Base-by-base conservation (phyloP, 805 yeast species). In the Lachancea waltii region DNA sequence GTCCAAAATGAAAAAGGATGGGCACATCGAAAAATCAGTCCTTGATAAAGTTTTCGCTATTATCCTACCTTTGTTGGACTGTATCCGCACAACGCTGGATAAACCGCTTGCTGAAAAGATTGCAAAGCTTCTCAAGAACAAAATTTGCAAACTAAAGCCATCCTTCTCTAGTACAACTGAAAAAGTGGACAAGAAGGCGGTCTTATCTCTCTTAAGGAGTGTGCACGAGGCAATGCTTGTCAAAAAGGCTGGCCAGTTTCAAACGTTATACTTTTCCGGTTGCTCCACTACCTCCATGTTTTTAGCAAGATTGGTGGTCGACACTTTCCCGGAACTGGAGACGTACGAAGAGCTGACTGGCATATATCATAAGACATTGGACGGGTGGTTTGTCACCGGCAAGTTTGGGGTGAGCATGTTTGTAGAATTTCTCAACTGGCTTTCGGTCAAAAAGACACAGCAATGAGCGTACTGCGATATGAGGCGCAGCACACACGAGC, bases 401-500 rank as follows among this genome's bases (percentile, higher is more conserved):
- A 57, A 53, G 41, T 55, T 51, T 37, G 50, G 52, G n/a, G 42
- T 30, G 8, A 64, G 73, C 9, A 55, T 84, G 51, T 86, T 83
- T 55, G 71, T 77, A 47, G 96, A 87, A 50, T 75, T 85, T 44
- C 72, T 83, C 53, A 86, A 86, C 62, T 89, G 92, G 89, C 55
- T 82, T 30, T 70, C 69, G 45, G 64, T 82, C n/a, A 70, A 71
- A 50, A 68, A 72, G 44, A n/a, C 11, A 17, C 30, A 27, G 30
- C 4, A 27, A 9, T 29, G 30, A 21, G 37, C 30, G 13, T 42
- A n/a, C n/a, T n/a, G n/a, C n/a, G n/a, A n/a, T n/a, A n/a, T n/a
- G n/a, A n/a, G n/a, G n/a, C n/a, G n/a, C n/a, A n/a, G n/a, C n/a
- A n/a, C n/a, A n/a, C n/a, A n/a, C n/a, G n/a, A n/a, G n/a, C n/a